Evolutionary conservation across 192 early-diverging fungal species (phyloP).

Genomic region (Umbelopsis isabellina): DNA sequence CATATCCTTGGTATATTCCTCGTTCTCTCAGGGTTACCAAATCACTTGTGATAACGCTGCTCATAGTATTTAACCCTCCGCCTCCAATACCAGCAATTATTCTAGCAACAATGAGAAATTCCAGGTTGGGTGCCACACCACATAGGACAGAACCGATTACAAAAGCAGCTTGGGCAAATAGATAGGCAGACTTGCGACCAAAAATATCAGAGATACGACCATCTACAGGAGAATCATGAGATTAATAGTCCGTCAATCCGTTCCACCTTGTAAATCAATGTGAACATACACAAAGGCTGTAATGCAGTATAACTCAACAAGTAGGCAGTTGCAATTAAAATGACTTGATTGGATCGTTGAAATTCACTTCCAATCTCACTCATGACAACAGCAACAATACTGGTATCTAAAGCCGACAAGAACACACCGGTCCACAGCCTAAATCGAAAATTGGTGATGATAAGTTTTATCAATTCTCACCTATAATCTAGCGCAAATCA

Average conservation of each 20-base stretch:
- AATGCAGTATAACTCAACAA: constrained; percentile 35
- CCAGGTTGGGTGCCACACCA: constrained; percentile 48
- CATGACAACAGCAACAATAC: constrained; percentile 36
- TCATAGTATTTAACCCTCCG: constrained; percentile 67
- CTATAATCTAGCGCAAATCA: no score
- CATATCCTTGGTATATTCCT: constrained; percentile 61
- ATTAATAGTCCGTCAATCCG: not conserved
- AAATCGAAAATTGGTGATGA: not conserved
- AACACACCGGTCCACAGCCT: constrained; percentile 34
- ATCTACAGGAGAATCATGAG: constrained; percentile 34
- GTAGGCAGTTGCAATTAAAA: constrained; percentile 38
- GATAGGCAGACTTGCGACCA: constrained; percentile 67
- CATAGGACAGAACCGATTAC: constrained; percentile 67
- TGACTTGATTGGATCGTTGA: constrained; percentile 31
- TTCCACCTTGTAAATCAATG: not conserved
- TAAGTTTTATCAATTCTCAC: no score
- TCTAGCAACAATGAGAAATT: constrained; percentile 31
- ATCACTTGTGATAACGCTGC: constrained; percentile 69
- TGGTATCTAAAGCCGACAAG: constrained; percentile 33
- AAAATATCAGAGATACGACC: constrained; percentile 90
- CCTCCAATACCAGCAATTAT: constrained; percentile 60
- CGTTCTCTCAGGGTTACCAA: constrained; percentile 64
- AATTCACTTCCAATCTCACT: constrained; percentile 41
- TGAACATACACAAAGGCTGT: constrained; percentile 35
- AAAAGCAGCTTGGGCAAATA: constrained; percentile 79